Conservation (phyloP, 306 rosid species). For the Abrus pulchellus region DNA sequence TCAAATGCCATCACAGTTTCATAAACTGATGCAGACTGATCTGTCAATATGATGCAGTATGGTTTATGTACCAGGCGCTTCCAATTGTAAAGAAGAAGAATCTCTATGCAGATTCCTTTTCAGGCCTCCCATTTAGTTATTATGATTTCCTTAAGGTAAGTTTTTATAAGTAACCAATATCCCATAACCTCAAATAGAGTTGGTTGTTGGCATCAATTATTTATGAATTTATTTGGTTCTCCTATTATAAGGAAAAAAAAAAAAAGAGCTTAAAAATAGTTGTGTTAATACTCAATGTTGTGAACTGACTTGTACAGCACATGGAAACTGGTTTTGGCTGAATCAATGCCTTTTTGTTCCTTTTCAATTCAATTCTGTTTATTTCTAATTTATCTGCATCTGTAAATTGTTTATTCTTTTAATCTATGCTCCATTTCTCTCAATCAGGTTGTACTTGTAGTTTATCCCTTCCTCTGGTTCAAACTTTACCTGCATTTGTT, state of each 20-base stretch:
- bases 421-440: slow-evolving; percentile 34
- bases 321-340: slow-evolving; percentile 39
- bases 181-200: slow-evolving; percentile 13
- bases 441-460: slow-evolving; percentile 72
- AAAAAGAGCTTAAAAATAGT: background rate
- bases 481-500: slow-evolving; percentile 88
- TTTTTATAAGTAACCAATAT: slow-evolving; percentile 27
- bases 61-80: slow-evolving; percentile 86
- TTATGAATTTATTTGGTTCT: background rate
- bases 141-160: slow-evolving; percentile 79
- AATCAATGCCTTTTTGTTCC: slow-evolving; percentile 14
- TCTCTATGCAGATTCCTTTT: slow-evolving; percentile 65
- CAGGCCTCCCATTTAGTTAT: slow-evolving; percentile 71
- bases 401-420: slow-evolving; percentile 22
- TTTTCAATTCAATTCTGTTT: slow-evolving; percentile 17
- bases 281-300: background rate
- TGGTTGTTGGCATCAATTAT: slow-evolving; percentile 17
- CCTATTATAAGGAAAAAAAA: background rate
- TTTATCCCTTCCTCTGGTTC: slow-evolving; percentile 82
- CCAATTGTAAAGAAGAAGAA: slow-evolving; percentile 73
- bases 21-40: slow-evolving; percentile 46
- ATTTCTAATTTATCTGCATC: background rate
- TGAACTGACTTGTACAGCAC: slow-evolving; percentile 2
- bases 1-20: slow-evolving; percentile 29
- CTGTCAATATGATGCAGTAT: slow-evolving; percentile 63